phyloP scores from a whole-genome alignment of 2,329 filamentous ascomycete genomes.

The Botrytis tulipae region DNA sequence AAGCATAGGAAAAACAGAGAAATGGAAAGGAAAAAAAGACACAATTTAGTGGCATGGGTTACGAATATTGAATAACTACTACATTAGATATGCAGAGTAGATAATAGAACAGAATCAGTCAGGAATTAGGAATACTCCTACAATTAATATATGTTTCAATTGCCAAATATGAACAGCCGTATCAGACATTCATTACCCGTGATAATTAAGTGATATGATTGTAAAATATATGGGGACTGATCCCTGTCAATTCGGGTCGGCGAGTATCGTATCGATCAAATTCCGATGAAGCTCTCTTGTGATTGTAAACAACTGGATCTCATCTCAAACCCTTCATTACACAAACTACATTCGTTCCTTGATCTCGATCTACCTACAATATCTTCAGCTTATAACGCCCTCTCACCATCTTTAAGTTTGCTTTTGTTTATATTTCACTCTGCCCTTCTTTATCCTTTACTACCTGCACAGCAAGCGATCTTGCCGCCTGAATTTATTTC shows the following conservation, averaged over 20 bases:
- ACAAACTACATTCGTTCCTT: background rate
- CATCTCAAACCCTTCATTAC: background rate
- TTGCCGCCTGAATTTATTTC: background rate
- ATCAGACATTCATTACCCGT: background rate
- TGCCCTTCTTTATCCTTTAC: background rate
- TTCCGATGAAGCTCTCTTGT: background rate
- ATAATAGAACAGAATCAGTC: slow-evolving; percentile 5
- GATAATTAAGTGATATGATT: background rate
- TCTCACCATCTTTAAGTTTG: no score
- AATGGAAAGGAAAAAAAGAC: background rate
- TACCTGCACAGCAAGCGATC: no score
- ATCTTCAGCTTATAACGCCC: background rate
- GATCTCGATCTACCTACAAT: background rate
- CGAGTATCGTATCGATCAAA: background rate
- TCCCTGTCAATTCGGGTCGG: background rate
- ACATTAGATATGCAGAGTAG: slow-evolving; percentile 11
- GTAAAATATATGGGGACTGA: background rate
- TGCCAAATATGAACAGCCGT: background rate
- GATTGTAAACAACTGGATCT: background rate
- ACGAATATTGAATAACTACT: slow-evolving; percentile 13
- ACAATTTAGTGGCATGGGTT: slow-evolving; percentile 4
- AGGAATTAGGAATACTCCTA: background rate
- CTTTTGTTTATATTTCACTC: background rate
- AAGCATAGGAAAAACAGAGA: background rate
- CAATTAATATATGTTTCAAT: background rate